Percentiles rank a stretch among this genome's conserved stretches.
phyloP scores from a whole-genome alignment of 805 yeast species.

The Zygosaccharomyces kombuchaensis region DNA sequence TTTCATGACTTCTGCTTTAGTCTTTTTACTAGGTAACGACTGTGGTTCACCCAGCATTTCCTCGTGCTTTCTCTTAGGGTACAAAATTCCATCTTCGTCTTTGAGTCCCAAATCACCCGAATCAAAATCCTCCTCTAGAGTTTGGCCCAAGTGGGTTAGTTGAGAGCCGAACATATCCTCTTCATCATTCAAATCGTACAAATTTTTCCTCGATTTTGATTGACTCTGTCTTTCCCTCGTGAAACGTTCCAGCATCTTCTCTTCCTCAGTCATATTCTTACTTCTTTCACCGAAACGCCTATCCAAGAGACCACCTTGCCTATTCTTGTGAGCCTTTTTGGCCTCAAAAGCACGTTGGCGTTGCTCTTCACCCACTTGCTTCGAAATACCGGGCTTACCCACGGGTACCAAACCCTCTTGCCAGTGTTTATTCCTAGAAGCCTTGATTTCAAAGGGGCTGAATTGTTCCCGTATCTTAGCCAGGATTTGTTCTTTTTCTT shows the following conservation, averaged over 20 bases:
- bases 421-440: conserved; percentile 61
- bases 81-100: conserved; percentile 34
- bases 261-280: conserved; percentile 69
- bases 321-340: conserved; percentile 58
- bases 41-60: conserved; percentile 36
- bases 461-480: conserved; percentile 71
- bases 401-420: conserved; percentile 43
- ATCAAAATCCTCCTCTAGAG: conserved; percentile 53
- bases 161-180: conserved; percentile 38
- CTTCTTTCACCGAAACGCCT: conserved; percentile 90
- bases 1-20: conserved; percentile 81
- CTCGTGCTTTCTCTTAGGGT: conserved; percentile 31
- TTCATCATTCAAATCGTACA: conserved; percentile 74
- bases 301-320: conserved; percentile 75
- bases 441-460: conserved; percentile 83
- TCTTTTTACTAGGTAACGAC: conserved; percentile 56
- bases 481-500: conserved; percentile 57
- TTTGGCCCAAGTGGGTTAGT: conserved; percentile 77
- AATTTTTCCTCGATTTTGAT: conserved; percentile 48
- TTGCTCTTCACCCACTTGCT: conserved; percentile 64
- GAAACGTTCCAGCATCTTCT: conserved; percentile 91
- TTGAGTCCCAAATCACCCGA: conserved; percentile 42
- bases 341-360: conserved; percentile 61
- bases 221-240: conserved; percentile 76
- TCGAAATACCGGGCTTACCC: conserved; percentile 66